Percentiles rank a stretch among this genome's conserved stretches.
Conservation (phyloP, 1,284 basidiomycete genomes). For the Puccinia hordei region DNA sequence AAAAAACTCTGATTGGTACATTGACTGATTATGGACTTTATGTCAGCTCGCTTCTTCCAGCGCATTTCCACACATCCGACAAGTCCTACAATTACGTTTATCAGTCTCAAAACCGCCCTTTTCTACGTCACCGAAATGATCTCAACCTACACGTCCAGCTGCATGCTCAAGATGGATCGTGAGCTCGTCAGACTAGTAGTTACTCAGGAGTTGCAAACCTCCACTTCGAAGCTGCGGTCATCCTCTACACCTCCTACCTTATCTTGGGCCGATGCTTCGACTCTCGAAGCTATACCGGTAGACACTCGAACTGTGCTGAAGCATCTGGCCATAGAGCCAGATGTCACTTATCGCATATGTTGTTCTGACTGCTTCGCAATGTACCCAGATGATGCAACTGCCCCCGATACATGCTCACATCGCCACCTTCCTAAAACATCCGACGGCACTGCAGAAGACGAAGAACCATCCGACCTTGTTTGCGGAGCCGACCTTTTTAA, state of each 20-base stretch:
- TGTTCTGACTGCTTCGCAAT: slow-evolving; percentile 13
- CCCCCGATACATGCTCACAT: neutral
- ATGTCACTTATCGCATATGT: slow-evolving; percentile 8
- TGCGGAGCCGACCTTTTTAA: slow-evolving; percentile 4
- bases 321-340: neutral
- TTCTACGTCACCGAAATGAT: slow-evolving; percentile 2
- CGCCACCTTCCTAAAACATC: neutral
- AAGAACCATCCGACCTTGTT: neutral
- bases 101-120: neutral
- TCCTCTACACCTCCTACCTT: too few relatives aligned
- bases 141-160: neutral
- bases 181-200: neutral
- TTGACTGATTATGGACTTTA: neutral
- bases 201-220: neutral
- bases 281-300: neutral
- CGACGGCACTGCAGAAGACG: neutral
- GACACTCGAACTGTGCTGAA: neutral
- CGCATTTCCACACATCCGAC: neutral
- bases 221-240: neutral
- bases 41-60: neutral
- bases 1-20: neutral
- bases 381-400: slow-evolving; percentile 1
- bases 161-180: neutral
- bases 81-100: neutral
- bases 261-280: neutral